A percentile compares a stretch with the other conserved stretches of the same genome.
Evolutionary conservation across 371 early-diverging fungal species (phyloP).

Genomic region (Synchytrium microbalum): DNA sequence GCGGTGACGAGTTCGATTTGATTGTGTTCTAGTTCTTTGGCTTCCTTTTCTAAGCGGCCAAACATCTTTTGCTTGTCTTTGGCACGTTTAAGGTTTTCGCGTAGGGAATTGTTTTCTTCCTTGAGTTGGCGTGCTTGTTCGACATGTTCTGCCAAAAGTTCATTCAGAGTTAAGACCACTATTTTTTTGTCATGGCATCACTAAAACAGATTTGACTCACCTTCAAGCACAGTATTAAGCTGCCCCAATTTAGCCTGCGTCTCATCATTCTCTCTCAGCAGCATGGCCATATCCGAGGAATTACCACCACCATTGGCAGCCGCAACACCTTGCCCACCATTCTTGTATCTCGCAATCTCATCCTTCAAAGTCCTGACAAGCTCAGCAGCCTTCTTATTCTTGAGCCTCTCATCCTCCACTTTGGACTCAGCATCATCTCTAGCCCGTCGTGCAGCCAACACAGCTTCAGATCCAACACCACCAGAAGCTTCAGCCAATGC

Average conservation of each 20-base stretch:
- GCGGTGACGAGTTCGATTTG: constrained; percentile 6
- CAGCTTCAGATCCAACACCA: neutral
- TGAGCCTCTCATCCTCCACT: constrained; percentile 22
- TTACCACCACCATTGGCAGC: neutral
- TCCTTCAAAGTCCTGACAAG: constrained; percentile 14
- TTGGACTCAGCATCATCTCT: constrained; percentile 8
- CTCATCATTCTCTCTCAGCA: constrained; percentile 15
- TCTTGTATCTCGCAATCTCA: constrained; percentile 4
- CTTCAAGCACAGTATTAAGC: constrained; percentile 16
- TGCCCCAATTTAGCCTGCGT: constrained; percentile 12
- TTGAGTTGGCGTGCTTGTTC: constrained; percentile 7
- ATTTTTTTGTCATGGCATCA: constrained; percentile 1
- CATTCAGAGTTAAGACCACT: constrained; percentile 6
- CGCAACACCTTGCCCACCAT: neutral
- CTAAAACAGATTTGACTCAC: constrained; percentile 11
- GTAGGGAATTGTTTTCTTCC: constrained; percentile 10
- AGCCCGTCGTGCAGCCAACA: constrained; percentile 9
- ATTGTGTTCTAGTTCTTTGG: constrained; percentile 8
- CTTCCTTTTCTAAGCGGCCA: neutral
- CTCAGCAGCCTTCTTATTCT: constrained; percentile 20
- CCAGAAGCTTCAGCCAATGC: neutral
- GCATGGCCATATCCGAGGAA: neutral
- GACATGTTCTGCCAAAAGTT: constrained; percentile 9
- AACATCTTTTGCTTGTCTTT: constrained; percentile 11
- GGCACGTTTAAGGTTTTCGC: constrained; percentile 1